Conservation (phyloP, 2,329 filamentous ascomycete genomes). For the Dactylellina drechsleri region DNA sequence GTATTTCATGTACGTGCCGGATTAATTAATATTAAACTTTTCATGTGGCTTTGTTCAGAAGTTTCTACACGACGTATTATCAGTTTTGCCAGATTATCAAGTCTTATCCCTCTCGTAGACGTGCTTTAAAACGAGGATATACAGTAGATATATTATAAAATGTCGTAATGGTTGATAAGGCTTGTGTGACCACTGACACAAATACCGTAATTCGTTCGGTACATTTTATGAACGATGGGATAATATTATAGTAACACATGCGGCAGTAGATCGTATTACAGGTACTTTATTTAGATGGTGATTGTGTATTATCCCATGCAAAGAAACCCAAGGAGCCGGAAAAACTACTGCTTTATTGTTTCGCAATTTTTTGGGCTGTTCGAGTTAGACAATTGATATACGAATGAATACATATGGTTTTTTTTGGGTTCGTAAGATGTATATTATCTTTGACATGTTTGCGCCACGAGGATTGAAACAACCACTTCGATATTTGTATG, state of each 20-base stretch:
- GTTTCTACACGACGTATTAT: not conserved
- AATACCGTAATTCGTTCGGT: too few relatives aligned
- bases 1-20: slow-evolving; percentile 5
- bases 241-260: slow-evolving; percentile 1
- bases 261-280: slow-evolving; percentile 1
- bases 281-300: slow-evolving; percentile 9
- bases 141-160: not conserved
- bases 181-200: not conserved
- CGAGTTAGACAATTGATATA: not conserved
- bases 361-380: slow-evolving; percentile 1
- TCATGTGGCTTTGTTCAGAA: too few relatives aligned
- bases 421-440: slow-evolving; percentile 36
- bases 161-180: not conserved
- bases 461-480: slow-evolving; percentile 3
- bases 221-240: not conserved
- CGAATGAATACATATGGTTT: slow-evolving; percentile 1
- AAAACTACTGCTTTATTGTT: not conserved
- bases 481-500: not conserved
- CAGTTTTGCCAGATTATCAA: not conserved
- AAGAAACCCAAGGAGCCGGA: too few relatives aligned
- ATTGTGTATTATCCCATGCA: not conserved
- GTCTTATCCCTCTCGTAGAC: too few relatives aligned
- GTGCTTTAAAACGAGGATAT: too few relatives aligned
- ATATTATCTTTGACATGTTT: slow-evolving; percentile 11
- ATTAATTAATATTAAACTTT: not conserved